A percentile compares a stretch with the other conserved stretches of the same genome.
phyloP scores from a whole-genome alignment of 805 yeast genomes.

The Kodamaea lidongshanica region DNA sequence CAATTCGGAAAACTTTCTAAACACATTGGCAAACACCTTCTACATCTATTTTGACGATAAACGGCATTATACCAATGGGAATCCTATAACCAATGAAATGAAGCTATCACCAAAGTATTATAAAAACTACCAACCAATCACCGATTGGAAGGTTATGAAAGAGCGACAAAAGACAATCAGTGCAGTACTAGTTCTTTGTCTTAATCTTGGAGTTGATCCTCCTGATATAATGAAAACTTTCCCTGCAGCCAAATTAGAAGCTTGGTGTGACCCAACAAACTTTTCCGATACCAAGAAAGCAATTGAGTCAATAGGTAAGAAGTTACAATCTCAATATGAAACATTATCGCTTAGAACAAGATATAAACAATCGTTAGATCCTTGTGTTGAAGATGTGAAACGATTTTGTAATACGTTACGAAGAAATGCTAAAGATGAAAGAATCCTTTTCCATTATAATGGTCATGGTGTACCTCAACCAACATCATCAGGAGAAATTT shows the following conservation, averaged over 20 bases:
- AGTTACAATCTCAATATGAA: slow-evolving; percentile 82
- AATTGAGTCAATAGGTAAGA: slow-evolving; percentile 83
- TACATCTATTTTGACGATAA: slow-evolving; percentile 86
- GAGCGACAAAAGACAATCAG: slow-evolving; percentile 89
- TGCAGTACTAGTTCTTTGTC: slow-evolving; percentile 86
- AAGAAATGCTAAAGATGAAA: slow-evolving; percentile 86
- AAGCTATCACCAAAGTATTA: slow-evolving; percentile 32
- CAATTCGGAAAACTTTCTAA: slow-evolving; percentile 50
- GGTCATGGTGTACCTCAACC: slow-evolving; percentile 99
- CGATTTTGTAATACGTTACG: slow-evolving; percentile 84
- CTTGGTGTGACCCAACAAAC: slow-evolving; percentile 86
- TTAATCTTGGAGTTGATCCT: slow-evolving; percentile 93
- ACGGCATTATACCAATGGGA: slow-evolving; percentile 85
- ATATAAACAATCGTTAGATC: slow-evolving; percentile 87
- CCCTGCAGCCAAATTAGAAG: slow-evolving; percentile 86
- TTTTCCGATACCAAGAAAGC: slow-evolving; percentile 86
- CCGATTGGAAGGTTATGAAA: slow-evolving; percentile 87
- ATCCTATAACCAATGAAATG: slow-evolving; percentile 58
- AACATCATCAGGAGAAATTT: slow-evolving; percentile 90
- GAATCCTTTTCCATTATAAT: slow-evolving; percentile 89
- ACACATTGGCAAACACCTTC: slow-evolving; percentile 57
- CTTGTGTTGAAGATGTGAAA: slow-evolving; percentile 92
- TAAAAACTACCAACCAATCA: slow-evolving; percentile 59
- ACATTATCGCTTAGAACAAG: slow-evolving; percentile 80
- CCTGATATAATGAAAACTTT: slow-evolving; percentile 92